These are phyloP conservation scores for Rusavskia elegans DNA, from an alignment of 495 filamentous ascomycete genomes.

Conservation along the genomic window DNA sequence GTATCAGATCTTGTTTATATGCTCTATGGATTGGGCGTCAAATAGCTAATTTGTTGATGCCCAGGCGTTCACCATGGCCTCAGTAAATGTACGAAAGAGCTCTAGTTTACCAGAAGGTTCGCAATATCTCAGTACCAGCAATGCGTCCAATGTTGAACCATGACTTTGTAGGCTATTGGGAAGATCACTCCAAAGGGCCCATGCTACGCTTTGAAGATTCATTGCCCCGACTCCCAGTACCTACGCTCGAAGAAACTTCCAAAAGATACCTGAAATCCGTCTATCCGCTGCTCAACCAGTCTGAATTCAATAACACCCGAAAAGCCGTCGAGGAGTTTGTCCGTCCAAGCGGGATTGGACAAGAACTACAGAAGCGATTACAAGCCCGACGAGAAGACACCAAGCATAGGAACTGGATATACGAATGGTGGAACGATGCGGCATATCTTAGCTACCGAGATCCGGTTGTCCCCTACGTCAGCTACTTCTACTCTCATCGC, in stretches of 20 bases:
- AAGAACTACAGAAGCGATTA: conserved; percentile 77
- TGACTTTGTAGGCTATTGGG: conserved; percentile 55
- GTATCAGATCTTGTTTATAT: conserved; percentile 8
- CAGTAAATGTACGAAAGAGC: conserved; percentile 34
- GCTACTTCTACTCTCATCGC: conserved; percentile 97
- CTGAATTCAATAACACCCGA: conserved; percentile 61
- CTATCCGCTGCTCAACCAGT: conserved; percentile 56
- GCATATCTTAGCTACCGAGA: conserved; percentile 90
- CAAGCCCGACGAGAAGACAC: conserved; percentile 69
- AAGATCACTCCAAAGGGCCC: conserved; percentile 76
- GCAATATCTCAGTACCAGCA: conserved; percentile 12
- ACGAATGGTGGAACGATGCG: conserved; percentile 93
- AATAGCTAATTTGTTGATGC: neutral
- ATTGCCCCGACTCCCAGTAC: conserved; percentile 78
- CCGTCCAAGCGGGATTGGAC: conserved; percentile 63
- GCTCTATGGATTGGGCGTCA: neutral
- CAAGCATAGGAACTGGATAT: conserved; percentile 80
- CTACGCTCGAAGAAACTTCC: conserved; percentile 83
- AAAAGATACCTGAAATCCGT: conserved; percentile 87
- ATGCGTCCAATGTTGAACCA: neutral
- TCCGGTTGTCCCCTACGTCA: conserved; percentile 94
- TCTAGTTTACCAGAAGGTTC: conserved; percentile 38
- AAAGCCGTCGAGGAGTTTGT: conserved; percentile 74
- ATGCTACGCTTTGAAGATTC: conserved; percentile 97
- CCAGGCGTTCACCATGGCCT: conserved; percentile 30